Evolutionary conservation across 78 protist species (phyloP).

Genomic region (Dictyostelium citrinum): DNA sequence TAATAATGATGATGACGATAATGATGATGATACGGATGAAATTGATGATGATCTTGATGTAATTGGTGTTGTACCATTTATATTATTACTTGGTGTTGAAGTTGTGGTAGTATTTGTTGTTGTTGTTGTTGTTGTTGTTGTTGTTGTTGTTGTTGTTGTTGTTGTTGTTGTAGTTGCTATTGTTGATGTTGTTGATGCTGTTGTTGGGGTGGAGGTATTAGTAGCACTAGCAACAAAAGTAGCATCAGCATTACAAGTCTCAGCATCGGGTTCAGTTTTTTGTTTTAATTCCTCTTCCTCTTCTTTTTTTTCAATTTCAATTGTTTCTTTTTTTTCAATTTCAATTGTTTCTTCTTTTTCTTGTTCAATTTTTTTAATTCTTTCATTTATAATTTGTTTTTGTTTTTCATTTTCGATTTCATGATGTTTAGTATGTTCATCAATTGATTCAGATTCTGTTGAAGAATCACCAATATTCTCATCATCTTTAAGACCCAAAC

Average conservation of each 20-base stretch:
- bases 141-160: not conserved
- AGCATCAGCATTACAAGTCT: not conserved
- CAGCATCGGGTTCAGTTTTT: not conserved
- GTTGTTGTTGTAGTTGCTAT: not conserved
- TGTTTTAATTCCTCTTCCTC: not conserved
- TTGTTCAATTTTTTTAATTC: too few species aligned
- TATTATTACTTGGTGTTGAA: not conserved
- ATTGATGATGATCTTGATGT: slow-evolving; percentile 55
- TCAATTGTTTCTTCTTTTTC: not conserved
- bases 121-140: not conserved
- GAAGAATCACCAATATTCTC: not conserved
- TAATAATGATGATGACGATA: slow-evolving; percentile 36
- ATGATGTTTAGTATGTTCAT: not conserved
- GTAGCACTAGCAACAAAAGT: too few species aligned
- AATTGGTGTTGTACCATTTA: not conserved
- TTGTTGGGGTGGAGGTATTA: not conserved
- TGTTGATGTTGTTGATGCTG: not conserved
- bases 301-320: not conserved
- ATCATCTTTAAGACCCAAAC: not conserved
- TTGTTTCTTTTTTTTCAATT: not conserved
- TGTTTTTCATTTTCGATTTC: not conserved
- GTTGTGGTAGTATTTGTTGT: not conserved
- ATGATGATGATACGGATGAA: slow-evolving; percentile 34
- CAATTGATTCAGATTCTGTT: not conserved
- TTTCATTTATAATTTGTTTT: not conserved